Percentiles rank a stretch among this genome's conserved stretches.
These are phyloP conservation scores for Pseudozyma sp. DNA, from an alignment of 1,284 basidiomycete genomes.

Conservation along the genomic window DNA sequence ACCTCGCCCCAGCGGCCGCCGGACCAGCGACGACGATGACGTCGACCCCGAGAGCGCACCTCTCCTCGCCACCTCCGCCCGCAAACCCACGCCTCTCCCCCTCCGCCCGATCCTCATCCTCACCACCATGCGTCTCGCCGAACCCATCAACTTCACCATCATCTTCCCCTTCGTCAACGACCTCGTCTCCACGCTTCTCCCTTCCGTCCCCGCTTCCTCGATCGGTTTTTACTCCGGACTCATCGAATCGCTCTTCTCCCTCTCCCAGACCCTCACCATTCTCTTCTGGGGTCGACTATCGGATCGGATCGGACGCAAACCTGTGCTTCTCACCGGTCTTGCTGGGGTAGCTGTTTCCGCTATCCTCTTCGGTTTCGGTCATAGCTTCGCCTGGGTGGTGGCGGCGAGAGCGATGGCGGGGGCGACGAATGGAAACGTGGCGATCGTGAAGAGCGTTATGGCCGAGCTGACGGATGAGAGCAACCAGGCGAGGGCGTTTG, in stretches of 20 bases:
- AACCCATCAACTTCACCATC: conserved; percentile 75
- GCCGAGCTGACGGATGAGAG: conserved; percentile 53
- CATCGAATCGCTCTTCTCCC: conserved; percentile 71
- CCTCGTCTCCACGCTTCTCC: conserved; percentile 67
- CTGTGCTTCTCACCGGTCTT: conserved; percentile 69
- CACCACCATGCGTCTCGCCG: conserved; percentile 71
- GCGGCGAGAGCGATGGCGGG: conserved; percentile 52
- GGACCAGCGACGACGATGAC: neutral
- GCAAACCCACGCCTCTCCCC: conserved; percentile 71
- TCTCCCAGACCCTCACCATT: conserved; percentile 70
- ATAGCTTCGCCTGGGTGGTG: conserved; percentile 63
- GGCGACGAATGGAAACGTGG: conserved; percentile 54
- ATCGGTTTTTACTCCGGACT: conserved; percentile 74
- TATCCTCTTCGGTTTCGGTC: conserved; percentile 67
- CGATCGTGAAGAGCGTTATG: conserved; percentile 50
- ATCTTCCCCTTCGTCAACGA: conserved; percentile 79
- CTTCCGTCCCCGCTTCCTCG: conserved; percentile 10
- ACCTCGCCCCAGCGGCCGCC: conserved; percentile 2
- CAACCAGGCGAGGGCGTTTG: conserved; percentile 56
- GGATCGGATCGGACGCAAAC: conserved; percentile 69
- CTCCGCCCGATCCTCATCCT: conserved; percentile 72
- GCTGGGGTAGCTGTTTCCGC: conserved; percentile 64
- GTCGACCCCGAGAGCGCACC: conserved; percentile 11
- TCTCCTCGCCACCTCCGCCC: conserved; percentile 3
- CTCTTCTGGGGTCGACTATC: conserved; percentile 67